Base-by-base conservation (phyloP, 129 eudicot species). In the Helianthus tuberosus region DNA sequence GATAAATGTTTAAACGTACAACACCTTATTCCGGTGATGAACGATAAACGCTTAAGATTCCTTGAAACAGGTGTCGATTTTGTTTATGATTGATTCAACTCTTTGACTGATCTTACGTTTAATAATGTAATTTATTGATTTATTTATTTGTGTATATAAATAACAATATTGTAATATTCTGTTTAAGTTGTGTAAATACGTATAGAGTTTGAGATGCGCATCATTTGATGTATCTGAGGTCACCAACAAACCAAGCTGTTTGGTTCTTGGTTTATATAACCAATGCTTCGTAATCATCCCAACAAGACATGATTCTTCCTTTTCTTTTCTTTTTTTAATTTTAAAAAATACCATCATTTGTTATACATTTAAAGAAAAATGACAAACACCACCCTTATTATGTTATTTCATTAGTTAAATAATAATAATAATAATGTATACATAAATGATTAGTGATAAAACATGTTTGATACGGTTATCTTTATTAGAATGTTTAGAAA, bases 201-300 rank as follows among this genome's bases (percentile, higher is more conserved):
- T 44, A 1, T 10, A 15, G 39, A 54, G 68, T 57, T 72, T 57
- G 67, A 51, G 44, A 23, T 69, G 32, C 52, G 55, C 43, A 16
- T 60, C 43, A 16, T 60, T 60, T 79, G 69, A 69, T 80, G 64
- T 68, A 36, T 61, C 55, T 35, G 79, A 60, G 83, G 84, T 79
- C 87, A 87, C 76, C 89, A 68, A 85, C 84, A 47, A 73, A 52
- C 47, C 57, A 78, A 79, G 85, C 77, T 76, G 83, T 77, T 82
- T 77, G 50, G 51, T 52, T 66, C 84, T 78, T 74, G 75, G 83
- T 75, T 84, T 72, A 47, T 68, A 66, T 60, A 60, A 29, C 77
- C 77, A 54, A 75, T 39, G 49, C 77, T 64, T 78, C 51, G 82
- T 71, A 25, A 78, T 71, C 82, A 78, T 78, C 77, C 27, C 51